Evolutionary conservation across 139 green algal genomes (phyloP), one percentile per base, ranked within the genome.

Genomic region (Yamagishiella unicocca): DNA sequence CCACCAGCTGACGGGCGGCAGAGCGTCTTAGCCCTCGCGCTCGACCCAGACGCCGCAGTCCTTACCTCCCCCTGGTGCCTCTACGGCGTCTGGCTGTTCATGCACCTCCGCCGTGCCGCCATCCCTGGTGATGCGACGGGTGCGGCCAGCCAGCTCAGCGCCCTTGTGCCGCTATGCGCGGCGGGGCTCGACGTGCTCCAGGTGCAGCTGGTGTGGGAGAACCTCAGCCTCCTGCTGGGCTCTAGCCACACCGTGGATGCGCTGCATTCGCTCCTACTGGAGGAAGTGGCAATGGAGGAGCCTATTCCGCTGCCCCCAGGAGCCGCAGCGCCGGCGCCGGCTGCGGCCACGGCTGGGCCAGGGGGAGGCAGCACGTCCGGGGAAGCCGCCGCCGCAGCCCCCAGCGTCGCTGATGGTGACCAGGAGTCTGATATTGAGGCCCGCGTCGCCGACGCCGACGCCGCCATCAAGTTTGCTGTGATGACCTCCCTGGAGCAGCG

Each of bases 81-180:
- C 31, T 86, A 86, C 66, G 80, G 80, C 42, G 53, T 86, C 7
- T 86, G 80, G 80, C 45, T 70, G 21, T 85, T 46, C 79, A 43
- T 72, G 31, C 35, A 67, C 27, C 46, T 50, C 43, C 50, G 35
- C 22, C 45, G n/a, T 7, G 73, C 29, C 45, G 42, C 73, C 43
- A 45, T 66, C 22, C 1, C 19, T 29, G 33, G 7, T 9, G 66
- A 7, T 19, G 24, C 66, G 66, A 5, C 66, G 33, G 33, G 8
- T 31, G 35, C 70, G 10, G 72, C 72, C 7, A 43, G 31, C 10
- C 43, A 62, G 27, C 9, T 64, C 42, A 45, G 33, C 21, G 37
- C 66, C 37, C 21, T 74, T 4, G 25, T 45, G 19, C 43, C 64
- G 31, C n/a, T 86, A 4, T 78, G 62, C 8, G 19, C 22, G 0